Conservation (phyloP, 108 stramenopile genomes). For the Skeletonema menzelii region DNA sequence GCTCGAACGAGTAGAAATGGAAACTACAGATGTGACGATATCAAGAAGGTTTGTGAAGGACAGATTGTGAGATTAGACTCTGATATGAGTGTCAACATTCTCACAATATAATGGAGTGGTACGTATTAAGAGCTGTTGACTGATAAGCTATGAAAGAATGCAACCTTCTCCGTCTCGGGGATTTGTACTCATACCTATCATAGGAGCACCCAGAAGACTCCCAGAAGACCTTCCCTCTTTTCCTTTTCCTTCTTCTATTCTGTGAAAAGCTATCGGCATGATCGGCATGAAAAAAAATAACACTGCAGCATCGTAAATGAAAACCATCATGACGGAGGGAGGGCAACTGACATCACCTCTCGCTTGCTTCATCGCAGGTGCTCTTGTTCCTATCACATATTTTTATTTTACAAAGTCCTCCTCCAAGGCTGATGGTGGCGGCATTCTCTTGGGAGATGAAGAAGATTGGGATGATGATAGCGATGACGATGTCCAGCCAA, state of each 20-base stretch:
- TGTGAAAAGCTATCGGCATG: too few species aligned
- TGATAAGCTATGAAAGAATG: too few species aligned
- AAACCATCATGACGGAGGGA: slow-evolving; percentile 7
- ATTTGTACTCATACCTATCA: too few species aligned
- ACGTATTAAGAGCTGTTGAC: too few species aligned
- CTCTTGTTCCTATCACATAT: slow-evolving; percentile 42
- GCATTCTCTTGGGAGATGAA: slow-evolving; percentile 11
- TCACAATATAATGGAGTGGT: slow-evolving; percentile 16
- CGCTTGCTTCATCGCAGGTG: slow-evolving; percentile 39
- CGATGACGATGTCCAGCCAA: slow-evolving; percentile 30
- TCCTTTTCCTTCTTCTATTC: too few species aligned
- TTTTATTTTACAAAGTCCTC: slow-evolving; percentile 18
- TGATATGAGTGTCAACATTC: slow-evolving; percentile 38
- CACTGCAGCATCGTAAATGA: too few species aligned
- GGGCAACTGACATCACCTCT: slow-evolving; percentile 22
- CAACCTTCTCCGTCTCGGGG: too few species aligned
- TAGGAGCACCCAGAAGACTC: too few species aligned
- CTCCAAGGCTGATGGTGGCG: slow-evolving; percentile 1
- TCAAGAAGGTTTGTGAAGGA: slow-evolving; percentile 33
- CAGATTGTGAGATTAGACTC: slow-evolving; percentile 41
- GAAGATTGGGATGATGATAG: slow-evolving; percentile 28
- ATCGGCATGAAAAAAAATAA: too few species aligned
- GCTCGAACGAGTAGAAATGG: slow-evolving; percentile 38
- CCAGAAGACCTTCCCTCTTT: too few species aligned
- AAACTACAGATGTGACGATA: slow-evolving; percentile 35